These are phyloP conservation scores for Choiromyces venosus DNA, from an alignment of 495 filamentous ascomycete species.

Conservation along the genomic window DNA sequence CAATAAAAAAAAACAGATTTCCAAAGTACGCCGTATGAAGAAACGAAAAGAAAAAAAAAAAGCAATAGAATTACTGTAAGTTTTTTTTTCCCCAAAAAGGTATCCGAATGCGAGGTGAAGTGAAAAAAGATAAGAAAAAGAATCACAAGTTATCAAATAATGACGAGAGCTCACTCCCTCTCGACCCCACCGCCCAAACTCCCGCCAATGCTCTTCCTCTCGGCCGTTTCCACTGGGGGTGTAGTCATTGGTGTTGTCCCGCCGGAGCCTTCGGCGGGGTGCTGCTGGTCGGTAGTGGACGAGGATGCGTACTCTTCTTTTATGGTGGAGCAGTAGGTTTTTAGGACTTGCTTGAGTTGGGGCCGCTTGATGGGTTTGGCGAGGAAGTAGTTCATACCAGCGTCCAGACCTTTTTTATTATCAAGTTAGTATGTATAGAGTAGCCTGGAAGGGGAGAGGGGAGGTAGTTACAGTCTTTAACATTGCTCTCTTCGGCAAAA, in stretches of 20 bases:
- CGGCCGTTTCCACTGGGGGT: background rate
- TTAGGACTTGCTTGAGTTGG: conserved; percentile 75
- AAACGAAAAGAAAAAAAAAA: conserved; percentile 6
- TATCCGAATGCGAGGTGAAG: background rate
- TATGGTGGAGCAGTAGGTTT: conserved; percentile 55
- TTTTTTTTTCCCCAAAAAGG: background rate
- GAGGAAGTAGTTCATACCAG: conserved; percentile 51
- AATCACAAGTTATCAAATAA: conserved; percentile 24
- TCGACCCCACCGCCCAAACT: conserved; percentile 21
- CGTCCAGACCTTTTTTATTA: conserved; percentile 38
- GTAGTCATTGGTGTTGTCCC: background rate
- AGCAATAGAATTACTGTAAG: conserved; percentile 7
- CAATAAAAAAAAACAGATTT: conserved; percentile 14
- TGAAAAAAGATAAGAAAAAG: background rate
- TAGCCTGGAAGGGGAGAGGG: conserved; percentile 67
- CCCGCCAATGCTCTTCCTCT: background rate
- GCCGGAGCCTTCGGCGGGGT: background rate
- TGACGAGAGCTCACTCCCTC: too few species aligned
- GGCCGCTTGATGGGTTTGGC: conserved; percentile 79
- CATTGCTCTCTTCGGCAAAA: conserved; percentile 83
- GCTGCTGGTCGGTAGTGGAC: background rate
- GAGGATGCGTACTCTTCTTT: conserved; percentile 46
- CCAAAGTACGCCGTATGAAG: conserved; percentile 14
- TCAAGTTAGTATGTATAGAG: conserved; percentile 44
- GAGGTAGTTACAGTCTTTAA: conserved; percentile 65